Base-by-base conservation (phyloP, 2,329 filamentous ascomycete species). In the Cladosporium cucumerinum region DNA sequence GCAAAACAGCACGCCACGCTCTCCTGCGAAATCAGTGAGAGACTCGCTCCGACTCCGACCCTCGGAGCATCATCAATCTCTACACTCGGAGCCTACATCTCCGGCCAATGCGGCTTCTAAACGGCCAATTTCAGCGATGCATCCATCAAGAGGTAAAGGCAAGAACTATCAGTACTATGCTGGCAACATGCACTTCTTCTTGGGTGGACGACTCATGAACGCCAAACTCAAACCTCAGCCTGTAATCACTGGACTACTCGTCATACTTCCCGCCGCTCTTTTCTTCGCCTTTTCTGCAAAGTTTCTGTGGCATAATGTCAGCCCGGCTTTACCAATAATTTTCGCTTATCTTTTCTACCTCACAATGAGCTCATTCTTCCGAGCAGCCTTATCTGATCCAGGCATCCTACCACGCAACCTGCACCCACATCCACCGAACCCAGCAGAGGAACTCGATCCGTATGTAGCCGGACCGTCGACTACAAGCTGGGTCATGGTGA, bases 341-440 rank as follows among this genome's bases (percentile, higher is more conserved):
- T 98, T 96, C 79, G 93, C 87, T 61, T 99, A 99, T 75, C 74
- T 97, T n/a, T 92, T 92, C 73, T 93, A 90, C 76, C 83, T 99
- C 30, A 96, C 91, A 78, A 82, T 97, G 57, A 97, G 93, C 26
- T 98, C 95, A 3, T 99, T 98, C 74, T 74, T 97, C 63, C 94
- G 97, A 78, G 95, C 94, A 4, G 97, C 95, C 2, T 85, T 90
- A 61, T 91, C 94, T 52, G 94, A 99, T 78, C 94, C 95, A 32
- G 95, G 95, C 65, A 96, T 98, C 67, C 82, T 97, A 39, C 95
- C 95, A 21, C 89, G 95, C 69, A 97, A 98, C 75, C 81, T 97
- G 43, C 94, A 99, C 74, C 89, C 87, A 51, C 93, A 96, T 75
- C 93, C 93, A n/a, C 87, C 90, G 1, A 77, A 85, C 28, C 86